A percentile compares a stretch with the other conserved stretches of the same genome.
Conservation (phyloP, 306 rosid genomes). For the Castanospermum australe region DNA sequence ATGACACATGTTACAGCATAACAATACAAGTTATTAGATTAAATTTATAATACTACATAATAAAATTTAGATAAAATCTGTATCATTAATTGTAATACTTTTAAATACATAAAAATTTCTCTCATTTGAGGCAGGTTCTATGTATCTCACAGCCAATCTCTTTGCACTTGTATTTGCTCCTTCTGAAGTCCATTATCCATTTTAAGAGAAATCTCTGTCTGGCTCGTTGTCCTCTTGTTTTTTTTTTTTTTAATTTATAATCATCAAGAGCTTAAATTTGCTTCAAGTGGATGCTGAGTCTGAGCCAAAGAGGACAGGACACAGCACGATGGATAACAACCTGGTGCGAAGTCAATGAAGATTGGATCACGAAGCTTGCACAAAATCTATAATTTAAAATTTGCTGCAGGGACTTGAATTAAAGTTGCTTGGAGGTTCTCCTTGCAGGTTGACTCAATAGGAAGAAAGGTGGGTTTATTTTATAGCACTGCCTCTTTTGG, state of each 20-base stretch:
- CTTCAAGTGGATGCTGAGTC: constrained; percentile 20
- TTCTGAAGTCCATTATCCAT: neutral
- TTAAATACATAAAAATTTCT: no score
- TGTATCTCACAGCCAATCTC: neutral
- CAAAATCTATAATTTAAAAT: neutral
- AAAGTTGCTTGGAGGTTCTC: neutral
- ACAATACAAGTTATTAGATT: no score
- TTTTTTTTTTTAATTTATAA: neutral
- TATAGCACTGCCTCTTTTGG: no score
- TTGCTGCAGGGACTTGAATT: neutral
- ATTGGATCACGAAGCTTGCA: neutral
- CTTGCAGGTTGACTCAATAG: neutral
- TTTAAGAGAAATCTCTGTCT: neutral
- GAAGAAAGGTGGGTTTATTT: neutral
- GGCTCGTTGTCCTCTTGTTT: neutral
- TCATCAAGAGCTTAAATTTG: neutral
- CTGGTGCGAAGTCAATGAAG: neutral
- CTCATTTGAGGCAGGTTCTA: neutral
- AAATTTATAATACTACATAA: no score
- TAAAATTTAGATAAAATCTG: no score
- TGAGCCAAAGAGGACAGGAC: neutral
- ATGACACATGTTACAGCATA: no score
- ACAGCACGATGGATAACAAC: constrained; percentile 15
- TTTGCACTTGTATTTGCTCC: neutral
- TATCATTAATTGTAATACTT: no score